Evolutionary conservation across 176 grass and related monocot species (phyloP).

Genomic region (Oryza meridionalis): DNA sequence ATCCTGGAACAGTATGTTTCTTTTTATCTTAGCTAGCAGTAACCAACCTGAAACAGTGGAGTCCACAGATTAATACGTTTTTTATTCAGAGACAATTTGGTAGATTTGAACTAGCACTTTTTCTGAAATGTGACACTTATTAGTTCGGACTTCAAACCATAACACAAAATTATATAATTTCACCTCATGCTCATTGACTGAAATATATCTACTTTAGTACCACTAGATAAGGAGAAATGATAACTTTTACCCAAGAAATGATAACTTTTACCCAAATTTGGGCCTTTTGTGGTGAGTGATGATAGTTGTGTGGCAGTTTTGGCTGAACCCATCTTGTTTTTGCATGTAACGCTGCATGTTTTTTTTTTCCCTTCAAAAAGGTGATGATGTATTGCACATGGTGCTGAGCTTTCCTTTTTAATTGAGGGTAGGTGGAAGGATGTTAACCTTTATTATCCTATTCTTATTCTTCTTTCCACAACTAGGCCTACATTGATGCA

Average conservation of each 20-base stretch:
- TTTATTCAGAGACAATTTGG: not conserved
- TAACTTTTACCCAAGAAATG: not conserved
- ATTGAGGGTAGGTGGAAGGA: not conserved
- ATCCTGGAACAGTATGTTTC: not conserved
- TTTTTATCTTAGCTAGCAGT: not conserved
- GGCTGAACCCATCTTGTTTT: constrained; percentile 4
- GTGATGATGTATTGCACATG: not conserved
- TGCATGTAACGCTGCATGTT: not conserved
- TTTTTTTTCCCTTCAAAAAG: not conserved
- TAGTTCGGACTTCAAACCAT: not conserved
- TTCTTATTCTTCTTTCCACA: constrained; percentile 24
- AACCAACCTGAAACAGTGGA: constrained; percentile 7
- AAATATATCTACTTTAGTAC: not conserved
- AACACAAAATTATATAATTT: not conserved
- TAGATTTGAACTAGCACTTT: not conserved
- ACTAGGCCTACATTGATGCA: constrained; percentile 77
- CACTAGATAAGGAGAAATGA: not conserved
- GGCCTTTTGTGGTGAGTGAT: not conserved
- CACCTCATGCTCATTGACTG: not conserved
- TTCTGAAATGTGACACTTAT: constrained; percentile 7
- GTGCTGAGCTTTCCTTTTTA: not conserved
- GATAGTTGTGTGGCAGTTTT: not conserved
- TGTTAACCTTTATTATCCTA: not conserved
- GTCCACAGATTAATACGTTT: not conserved
- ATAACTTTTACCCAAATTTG: not conserved